A percentile compares a stretch with the other conserved stretches of the same genome.
Conservation (phyloP, 352 stramenopile species). For the Globisporangium perplexum region DNA sequence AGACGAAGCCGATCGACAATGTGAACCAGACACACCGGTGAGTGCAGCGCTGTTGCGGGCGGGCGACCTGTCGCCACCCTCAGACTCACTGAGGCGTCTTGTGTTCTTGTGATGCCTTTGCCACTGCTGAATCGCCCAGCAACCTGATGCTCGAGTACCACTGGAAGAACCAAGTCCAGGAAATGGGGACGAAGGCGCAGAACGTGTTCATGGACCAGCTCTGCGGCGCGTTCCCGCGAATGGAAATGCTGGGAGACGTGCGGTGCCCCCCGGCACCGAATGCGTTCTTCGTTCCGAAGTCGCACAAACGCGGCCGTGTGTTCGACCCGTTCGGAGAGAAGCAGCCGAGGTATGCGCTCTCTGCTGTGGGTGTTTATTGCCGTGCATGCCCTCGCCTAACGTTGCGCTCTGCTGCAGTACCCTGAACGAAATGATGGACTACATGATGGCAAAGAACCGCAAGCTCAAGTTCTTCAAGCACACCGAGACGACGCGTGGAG, state of each 20-base stretch:
- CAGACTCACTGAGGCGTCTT: neutral
- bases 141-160: slow-evolving; percentile 89
- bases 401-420: slow-evolving; percentile 22
- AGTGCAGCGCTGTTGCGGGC: neutral
- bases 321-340: slow-evolving; percentile 84
- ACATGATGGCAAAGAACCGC: slow-evolving; percentile 84
- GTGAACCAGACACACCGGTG: slow-evolving; percentile 80
- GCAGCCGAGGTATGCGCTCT: slow-evolving; percentile 44
- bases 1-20: slow-evolving; percentile 83
- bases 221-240: slow-evolving; percentile 54
- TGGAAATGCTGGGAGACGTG: slow-evolving; percentile 81
- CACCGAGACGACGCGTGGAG: slow-evolving; percentile 74
- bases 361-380: neutral
- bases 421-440: slow-evolving; percentile 89
- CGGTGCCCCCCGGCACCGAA: slow-evolving; percentile 64
- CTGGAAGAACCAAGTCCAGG: slow-evolving; percentile 86
- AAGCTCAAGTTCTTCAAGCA: slow-evolving; percentile 90
- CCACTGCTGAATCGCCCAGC: slow-evolving; percentile 8
- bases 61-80: neutral
- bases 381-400: neutral
- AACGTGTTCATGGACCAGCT: slow-evolving; percentile 80
- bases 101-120: neutral
- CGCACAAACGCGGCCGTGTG: slow-evolving; percentile 72
- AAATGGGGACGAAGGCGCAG: slow-evolving; percentile 80
- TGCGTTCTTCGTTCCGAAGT: slow-evolving; percentile 75